These are phyloP conservation scores for Corchorus capsularis DNA, from an alignment of 345 rosid species.

Conservation along the genomic window DNA sequence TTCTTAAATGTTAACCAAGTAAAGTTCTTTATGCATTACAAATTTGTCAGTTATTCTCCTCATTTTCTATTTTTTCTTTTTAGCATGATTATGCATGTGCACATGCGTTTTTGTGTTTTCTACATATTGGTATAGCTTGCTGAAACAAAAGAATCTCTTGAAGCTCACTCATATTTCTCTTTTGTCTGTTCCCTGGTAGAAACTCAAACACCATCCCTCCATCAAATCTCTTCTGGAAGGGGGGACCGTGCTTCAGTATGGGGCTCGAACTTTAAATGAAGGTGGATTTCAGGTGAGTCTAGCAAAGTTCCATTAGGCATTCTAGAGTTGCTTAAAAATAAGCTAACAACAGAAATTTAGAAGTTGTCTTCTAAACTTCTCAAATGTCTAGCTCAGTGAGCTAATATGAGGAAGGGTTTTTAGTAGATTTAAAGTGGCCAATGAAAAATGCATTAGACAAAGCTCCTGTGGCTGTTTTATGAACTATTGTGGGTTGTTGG, in stretches of 20 bases:
- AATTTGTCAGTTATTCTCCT: too few relatives aligned
- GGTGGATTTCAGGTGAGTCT: constrained; percentile 94
- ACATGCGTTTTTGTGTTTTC: neutral
- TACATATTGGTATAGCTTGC: neutral
- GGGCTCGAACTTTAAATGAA: constrained; percentile 96
- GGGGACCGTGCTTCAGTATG: constrained; percentile 86
- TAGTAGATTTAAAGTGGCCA: constrained; percentile 6
- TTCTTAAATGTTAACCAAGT: too few relatives aligned
- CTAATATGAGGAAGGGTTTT: too few relatives aligned
- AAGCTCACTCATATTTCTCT: constrained; percentile 20
- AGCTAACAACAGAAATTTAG: neutral
- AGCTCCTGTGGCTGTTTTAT: neutral
- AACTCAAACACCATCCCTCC: constrained; percentile 92
- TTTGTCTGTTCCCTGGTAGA: constrained; percentile 41
- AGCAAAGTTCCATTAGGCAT: neutral
- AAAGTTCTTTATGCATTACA: too few relatives aligned
- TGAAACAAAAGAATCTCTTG: constrained; percentile 9
- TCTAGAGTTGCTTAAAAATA: neutral
- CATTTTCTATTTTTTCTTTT: neutral
- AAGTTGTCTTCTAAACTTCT: neutral
- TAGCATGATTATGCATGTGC: constrained; percentile 6
- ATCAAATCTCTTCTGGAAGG: constrained; percentile 82
- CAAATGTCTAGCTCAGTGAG: neutral
- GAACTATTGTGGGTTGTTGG: neutral
- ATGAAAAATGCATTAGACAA: neutral